Evolutionary conservation across 2,329 filamentous ascomycete genomes (phyloP), one percentile per base, ranked within the genome.

Genomic region (Fusarium luffae): DNA sequence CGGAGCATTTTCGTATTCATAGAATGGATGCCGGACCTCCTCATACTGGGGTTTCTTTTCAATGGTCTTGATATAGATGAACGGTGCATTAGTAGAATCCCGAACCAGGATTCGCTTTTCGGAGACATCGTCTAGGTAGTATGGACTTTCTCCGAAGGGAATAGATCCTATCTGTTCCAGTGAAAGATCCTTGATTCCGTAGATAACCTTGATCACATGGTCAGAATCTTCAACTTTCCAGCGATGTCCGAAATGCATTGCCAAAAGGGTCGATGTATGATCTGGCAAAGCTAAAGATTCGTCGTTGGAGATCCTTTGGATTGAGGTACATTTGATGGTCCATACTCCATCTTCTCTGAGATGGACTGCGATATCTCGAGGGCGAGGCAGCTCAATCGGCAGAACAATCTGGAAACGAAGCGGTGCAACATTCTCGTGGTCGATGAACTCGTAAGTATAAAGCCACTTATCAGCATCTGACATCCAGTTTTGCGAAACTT

Each of bases 231-330:
- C 72, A 2, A 84, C 73, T 0, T 62, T 32, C 78, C 81, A 83
- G 11, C 86, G 82, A 74, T 89, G 81, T 0, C 79, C 76, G 68
- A 83, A 87, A n/a, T 84, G 81, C 23, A 85, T 72, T 2, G 79
- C 74, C 10, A 89, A 75, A 5, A 89, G 76, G 5, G 79, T 76
- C 1, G 77, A 77, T 0, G 84, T 85, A 57, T 88, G 82, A 56
- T 87, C 85, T 4, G 72, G 50, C 13, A 73, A 25, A 1, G 19
- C 13, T 4, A 47, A 51, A 28, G 66, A 54, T 25, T 76, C 66
- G 7, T 63, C 42, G 19, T 71, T 42, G 3, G 75, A 65, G 25
- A 79, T 57, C 1, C 25, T 54, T 13, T 57, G 54, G 3, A 61
- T 65, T 11, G 66, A 44, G 12, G 64, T 62, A 25, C 78, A 75